phyloP scores from a whole-genome alignment of 768 basidiomycete genomes.

The Suillus plorans region DNA sequence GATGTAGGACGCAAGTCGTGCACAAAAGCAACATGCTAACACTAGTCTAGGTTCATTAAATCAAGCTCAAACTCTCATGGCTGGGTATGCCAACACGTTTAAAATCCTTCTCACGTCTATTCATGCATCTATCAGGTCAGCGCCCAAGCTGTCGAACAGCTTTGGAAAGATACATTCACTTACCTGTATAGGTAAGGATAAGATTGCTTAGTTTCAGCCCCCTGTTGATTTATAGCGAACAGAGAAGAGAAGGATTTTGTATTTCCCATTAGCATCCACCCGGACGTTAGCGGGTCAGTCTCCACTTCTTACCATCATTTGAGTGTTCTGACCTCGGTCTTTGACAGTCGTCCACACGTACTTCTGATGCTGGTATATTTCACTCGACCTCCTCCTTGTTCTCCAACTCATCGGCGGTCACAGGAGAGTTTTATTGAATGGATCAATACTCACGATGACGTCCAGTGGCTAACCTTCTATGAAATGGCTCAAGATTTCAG shows the following conservation, averaged over 20 bases:
- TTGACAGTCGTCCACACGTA: slow-evolving; percentile 59
- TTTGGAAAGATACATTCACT: slow-evolving; percentile 76
- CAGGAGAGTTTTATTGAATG: slow-evolving; percentile 75
- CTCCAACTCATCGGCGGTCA: neutral
- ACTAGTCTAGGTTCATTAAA: slow-evolving; percentile 61
- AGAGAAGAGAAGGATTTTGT: slow-evolving; percentile 65
- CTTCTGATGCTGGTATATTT: slow-evolving; percentile 64
- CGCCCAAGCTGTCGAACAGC: slow-evolving; percentile 59
- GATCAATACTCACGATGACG: slow-evolving; percentile 67
- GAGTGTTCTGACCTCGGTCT: slow-evolving; percentile 5
- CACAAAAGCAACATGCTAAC: neutral
- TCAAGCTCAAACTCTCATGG: slow-evolving; percentile 67
- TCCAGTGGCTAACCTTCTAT: slow-evolving; percentile 71
- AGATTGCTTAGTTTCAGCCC: neutral
- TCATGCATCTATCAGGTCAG: slow-evolving; percentile 47
- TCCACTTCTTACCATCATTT: neutral
- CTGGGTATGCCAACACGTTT: slow-evolving; percentile 42
- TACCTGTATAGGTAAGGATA: slow-evolving; percentile 56
- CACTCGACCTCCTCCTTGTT: neutral
- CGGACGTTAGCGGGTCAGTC: slow-evolving; percentile 70
- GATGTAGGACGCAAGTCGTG: slow-evolving; percentile 43
- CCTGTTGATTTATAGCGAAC: neutral
- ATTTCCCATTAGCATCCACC: slow-evolving; percentile 77
- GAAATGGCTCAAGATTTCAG: slow-evolving; percentile 68
- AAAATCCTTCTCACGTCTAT: neutral